A percentile compares a stretch with the other conserved stretches of the same genome.
These are phyloP conservation scores for Paramecium primaurelia DNA, from an alignment of 73 alveolate species.

Conservation along the genomic window DNA sequence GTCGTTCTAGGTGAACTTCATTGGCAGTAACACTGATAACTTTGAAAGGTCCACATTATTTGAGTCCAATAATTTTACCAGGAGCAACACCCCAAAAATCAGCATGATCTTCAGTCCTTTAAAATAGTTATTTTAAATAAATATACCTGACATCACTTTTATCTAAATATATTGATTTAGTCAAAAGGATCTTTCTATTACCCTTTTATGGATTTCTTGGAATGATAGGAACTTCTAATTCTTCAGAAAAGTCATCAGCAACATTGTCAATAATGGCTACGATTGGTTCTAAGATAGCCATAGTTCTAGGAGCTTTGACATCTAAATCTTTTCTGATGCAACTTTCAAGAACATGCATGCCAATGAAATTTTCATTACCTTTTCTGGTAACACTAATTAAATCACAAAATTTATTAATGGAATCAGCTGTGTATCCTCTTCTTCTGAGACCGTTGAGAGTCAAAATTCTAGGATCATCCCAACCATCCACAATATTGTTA, in stretches of 20 bases:
- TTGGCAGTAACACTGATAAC: conserved; percentile 77
- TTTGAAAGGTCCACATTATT: conserved; percentile 85
- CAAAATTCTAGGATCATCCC: conserved; percentile 99
- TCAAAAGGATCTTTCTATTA: conserved; percentile 13
- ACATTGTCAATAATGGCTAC: conserved; percentile 79
- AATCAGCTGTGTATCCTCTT: conserved; percentile 98
- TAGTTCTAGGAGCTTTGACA: conserved; percentile 93
- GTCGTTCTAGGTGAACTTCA: conserved; percentile 74
- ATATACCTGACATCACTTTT: conserved; percentile 87
- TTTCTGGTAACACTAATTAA: conserved; percentile 94
- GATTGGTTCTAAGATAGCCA: conserved; percentile 94
- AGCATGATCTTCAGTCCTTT: conserved; percentile 67
- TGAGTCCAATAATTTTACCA: conserved; percentile 92
- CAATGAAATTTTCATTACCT: conserved; percentile 93
- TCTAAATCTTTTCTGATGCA: conserved; percentile 93
- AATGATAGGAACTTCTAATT: conserved; percentile 85
- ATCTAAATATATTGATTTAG: conserved; percentile 85
- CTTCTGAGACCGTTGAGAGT: conserved; percentile 95
- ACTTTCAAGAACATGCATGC: conserved; percentile 90
- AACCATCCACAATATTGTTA: conserved; percentile 84
- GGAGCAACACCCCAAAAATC: conserved; percentile 95
- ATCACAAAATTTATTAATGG: conserved; percentile 94
- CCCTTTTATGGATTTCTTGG: conserved; percentile 91
- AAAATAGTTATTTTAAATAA: background rate
- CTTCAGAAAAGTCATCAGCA: conserved; percentile 67